These are phyloP conservation scores for Kalmusia sp. DNA, from an alignment of 2,329 filamentous ascomycete species.

Conservation along the genomic window DNA sequence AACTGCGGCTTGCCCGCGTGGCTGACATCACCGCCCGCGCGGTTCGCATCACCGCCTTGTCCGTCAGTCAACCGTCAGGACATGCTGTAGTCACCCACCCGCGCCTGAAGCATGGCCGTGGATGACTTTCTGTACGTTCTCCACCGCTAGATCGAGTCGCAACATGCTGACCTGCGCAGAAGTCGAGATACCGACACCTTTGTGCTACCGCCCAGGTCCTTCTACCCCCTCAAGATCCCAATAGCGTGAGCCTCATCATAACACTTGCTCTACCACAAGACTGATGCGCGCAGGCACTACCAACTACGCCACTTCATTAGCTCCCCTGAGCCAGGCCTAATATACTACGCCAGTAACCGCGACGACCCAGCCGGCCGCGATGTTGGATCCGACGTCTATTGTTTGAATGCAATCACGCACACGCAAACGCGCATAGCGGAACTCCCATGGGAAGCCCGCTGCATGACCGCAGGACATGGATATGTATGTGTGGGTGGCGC, in stretches of 20 bases:
- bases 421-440: constrained; percentile 76
- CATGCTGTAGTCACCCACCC: constrained; percentile 36
- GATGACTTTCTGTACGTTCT: constrained; percentile 45
- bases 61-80: constrained; percentile 19
- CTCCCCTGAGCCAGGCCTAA: constrained; percentile 74
- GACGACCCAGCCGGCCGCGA: constrained; percentile 6
- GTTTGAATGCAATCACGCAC: constrained; percentile 70
- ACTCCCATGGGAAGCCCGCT: constrained; percentile 74
- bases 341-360: constrained; percentile 78
- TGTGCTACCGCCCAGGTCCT: constrained; percentile 52
- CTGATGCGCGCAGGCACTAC: constrained; percentile 69
- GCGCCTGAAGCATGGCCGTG: constrained; percentile 46
- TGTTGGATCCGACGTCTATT: constrained; percentile 64
- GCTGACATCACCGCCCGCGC: constrained; percentile 16
- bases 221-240: constrained; percentile 57
- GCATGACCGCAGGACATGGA: constrained; percentile 82
- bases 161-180: constrained; percentile 37
- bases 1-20: constrained; percentile 2
- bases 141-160: background rate
- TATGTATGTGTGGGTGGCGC: constrained; percentile 90
- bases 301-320: constrained; percentile 91
- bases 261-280: background rate
- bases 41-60: constrained; percentile 15
- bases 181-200: constrained; percentile 56
- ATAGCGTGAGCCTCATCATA: constrained; percentile 49